Conservation (phyloP, 2,329 filamentous ascomycete genomes). For the Hypoxylon sp. region DNA sequence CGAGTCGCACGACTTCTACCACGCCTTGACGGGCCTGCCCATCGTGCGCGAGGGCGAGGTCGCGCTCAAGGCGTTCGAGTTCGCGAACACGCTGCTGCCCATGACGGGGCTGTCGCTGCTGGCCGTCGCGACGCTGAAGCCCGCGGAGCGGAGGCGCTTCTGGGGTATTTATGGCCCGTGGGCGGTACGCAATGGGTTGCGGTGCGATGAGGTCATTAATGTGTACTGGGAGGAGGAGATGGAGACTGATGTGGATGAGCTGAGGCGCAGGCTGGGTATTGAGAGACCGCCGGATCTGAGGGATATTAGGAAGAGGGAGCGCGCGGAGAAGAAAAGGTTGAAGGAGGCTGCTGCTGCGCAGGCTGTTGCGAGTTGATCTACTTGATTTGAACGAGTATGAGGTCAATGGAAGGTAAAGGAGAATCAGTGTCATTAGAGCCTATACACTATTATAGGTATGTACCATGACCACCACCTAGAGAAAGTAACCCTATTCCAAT, state of each 20-base stretch:
- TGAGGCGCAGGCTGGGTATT: constrained; percentile 83
- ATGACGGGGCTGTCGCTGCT: constrained; percentile 94
- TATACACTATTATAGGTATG: constrained; percentile 29
- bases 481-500: constrained; percentile 15
- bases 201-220: constrained; percentile 87
- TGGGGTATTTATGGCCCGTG: constrained; percentile 86
- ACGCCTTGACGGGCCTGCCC: constrained; percentile 91
- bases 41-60: constrained; percentile 96
- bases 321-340: constrained; percentile 76
- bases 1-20: constrained; percentile 98
- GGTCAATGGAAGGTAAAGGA: neutral
- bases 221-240: constrained; percentile 98
- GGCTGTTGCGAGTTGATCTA: constrained; percentile 33
- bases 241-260: constrained; percentile 82
- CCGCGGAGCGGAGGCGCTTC: constrained; percentile 83
- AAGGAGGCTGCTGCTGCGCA: constrained; percentile 61
- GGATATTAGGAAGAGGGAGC: constrained; percentile 78
- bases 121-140: constrained; percentile 88
- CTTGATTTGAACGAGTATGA: neutral
- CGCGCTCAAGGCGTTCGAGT: constrained; percentile 98
- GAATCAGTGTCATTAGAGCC: constrained; percentile 30
- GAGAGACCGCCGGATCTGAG: constrained; percentile 91
- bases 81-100: constrained; percentile 91
- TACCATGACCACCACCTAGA: constrained; percentile 25
- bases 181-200: constrained; percentile 87